A percentile compares a stretch with the other conserved stretches of the same genome.
Evolutionary conservation across 78 protist species (phyloP).

Genomic region (Guillardia theta): DNA sequence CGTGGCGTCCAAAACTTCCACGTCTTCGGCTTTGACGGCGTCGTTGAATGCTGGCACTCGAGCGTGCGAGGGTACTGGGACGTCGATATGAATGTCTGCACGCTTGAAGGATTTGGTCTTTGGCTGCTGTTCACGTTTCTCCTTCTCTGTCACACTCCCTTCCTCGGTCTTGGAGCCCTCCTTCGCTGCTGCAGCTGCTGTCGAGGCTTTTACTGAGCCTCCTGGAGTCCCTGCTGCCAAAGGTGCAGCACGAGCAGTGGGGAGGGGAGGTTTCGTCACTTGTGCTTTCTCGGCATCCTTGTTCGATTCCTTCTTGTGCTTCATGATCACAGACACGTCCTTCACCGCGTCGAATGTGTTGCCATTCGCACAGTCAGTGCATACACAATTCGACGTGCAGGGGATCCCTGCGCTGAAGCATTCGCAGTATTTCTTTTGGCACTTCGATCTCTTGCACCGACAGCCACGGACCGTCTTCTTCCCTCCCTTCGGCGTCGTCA

Average conservation of each 20-base stretch:
- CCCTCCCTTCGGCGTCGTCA: not conserved
- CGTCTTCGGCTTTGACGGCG: no score
- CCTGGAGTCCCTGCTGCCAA: not conserved
- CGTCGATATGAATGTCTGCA: no score
- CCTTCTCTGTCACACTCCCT: no score
- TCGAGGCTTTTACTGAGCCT: not conserved
- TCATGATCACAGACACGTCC: not conserved
- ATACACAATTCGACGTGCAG: not conserved
- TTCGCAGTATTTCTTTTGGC: constrained; percentile 29
- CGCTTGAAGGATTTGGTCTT: no score
- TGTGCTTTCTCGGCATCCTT: not conserved
- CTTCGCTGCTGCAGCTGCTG: not conserved
- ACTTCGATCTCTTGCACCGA: not conserved
- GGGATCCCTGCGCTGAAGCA: not conserved
- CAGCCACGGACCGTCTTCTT: not conserved
- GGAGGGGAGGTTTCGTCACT: not conserved
- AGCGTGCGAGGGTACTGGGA: no score
- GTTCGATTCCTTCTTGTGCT: not conserved
- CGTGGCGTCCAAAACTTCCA: no score
- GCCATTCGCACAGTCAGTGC: constrained; percentile 8
- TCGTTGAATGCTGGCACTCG: no score
- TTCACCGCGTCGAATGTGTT: not conserved
- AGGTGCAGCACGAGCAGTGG: not conserved
- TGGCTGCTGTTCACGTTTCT: no score
- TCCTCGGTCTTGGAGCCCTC: no score